A percentile compares a stretch with the other conserved stretches of the same genome.
Conservation (phyloP, 1,284 basidiomycete species). For the Tilletia walkeri region DNA sequence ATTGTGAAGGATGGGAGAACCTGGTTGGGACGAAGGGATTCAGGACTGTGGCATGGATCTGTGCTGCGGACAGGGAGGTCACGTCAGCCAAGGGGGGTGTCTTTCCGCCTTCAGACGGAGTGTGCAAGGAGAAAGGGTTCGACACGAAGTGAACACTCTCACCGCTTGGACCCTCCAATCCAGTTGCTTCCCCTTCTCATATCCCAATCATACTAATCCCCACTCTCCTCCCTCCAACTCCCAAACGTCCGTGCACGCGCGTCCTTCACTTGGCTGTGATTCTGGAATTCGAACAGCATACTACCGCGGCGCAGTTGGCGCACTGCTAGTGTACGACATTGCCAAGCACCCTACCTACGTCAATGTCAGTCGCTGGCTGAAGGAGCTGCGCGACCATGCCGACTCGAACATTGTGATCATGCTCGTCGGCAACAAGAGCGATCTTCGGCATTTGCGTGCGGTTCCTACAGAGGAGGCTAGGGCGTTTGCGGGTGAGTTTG, state of each 20-base stretch:
- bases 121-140: too few species aligned
- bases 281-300: slow-evolving; percentile 59
- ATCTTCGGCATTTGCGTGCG: slow-evolving; percentile 93
- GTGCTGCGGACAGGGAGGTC: neutral
- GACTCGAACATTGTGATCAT: slow-evolving; percentile 61
- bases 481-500: slow-evolving; percentile 51
- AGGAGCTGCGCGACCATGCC: slow-evolving; percentile 75
- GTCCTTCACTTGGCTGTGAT: too few species aligned
- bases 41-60: neutral
- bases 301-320: slow-evolving; percentile 90
- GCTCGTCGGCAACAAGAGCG: slow-evolving; percentile 74
- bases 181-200: too few species aligned
- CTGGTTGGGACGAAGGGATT: too few species aligned
- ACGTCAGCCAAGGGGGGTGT: too few species aligned
- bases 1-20: too few species aligned
- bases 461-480: slow-evolving; percentile 76
- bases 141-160: too few species aligned
- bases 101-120: too few species aligned
- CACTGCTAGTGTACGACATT: slow-evolving; percentile 60
- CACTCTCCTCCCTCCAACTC: too few species aligned
- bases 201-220: too few species aligned
- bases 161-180: too few species aligned
- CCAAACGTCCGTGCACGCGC: too few species aligned
- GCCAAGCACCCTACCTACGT: slow-evolving; percentile 85
- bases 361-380: slow-evolving; percentile 96